These are phyloP conservation scores for Tetradesmus obliquus DNA, from an alignment of 139 green algal genomes.

Conservation along the genomic window DNA sequence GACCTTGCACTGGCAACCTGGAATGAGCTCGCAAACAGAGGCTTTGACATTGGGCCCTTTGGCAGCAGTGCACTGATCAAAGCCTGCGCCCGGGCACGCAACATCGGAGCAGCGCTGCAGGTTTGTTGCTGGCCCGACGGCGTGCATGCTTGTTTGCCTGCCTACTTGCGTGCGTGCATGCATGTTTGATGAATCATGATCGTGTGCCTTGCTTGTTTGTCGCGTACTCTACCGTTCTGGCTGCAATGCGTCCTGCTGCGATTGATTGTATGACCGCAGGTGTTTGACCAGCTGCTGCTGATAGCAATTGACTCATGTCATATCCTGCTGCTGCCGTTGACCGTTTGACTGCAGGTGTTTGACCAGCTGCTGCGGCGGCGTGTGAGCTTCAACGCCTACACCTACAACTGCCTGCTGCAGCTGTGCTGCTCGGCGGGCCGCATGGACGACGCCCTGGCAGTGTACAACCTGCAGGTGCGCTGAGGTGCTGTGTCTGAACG, in stretches of 20 bases:
- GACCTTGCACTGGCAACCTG: slow-evolving; percentile 45
- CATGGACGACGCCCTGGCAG: slow-evolving; percentile 49
- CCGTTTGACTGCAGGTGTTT: slow-evolving; percentile 39
- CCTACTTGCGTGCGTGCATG: background rate
- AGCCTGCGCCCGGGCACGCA: slow-evolving; percentile 8
- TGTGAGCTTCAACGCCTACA: slow-evolving; percentile 60
- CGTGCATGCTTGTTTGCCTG: background rate
- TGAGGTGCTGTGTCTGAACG: too few relatives aligned
- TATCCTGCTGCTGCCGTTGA: background rate
- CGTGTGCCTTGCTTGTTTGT: background rate
- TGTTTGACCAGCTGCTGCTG: background rate
- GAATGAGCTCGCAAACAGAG: slow-evolving; percentile 19
- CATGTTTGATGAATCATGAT: background rate
- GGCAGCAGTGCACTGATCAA: slow-evolving; percentile 51
- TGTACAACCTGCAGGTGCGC: slow-evolving; percentile 53
- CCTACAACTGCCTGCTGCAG: slow-evolving; percentile 60
- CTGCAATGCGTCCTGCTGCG: background rate
- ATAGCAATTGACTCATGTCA: background rate
- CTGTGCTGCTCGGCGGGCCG: slow-evolving; percentile 46
- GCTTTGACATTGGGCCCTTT: slow-evolving; percentile 54
- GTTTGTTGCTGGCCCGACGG: background rate
- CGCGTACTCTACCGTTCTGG: background rate
- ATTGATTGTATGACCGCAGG: too few relatives aligned
- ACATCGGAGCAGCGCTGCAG: slow-evolving; percentile 29
- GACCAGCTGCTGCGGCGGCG: slow-evolving; percentile 47